These are phyloP conservation scores for Phytophthora kernoviae DNA, from an alignment of 352 stramenopile species.

Conservation along the genomic window DNA sequence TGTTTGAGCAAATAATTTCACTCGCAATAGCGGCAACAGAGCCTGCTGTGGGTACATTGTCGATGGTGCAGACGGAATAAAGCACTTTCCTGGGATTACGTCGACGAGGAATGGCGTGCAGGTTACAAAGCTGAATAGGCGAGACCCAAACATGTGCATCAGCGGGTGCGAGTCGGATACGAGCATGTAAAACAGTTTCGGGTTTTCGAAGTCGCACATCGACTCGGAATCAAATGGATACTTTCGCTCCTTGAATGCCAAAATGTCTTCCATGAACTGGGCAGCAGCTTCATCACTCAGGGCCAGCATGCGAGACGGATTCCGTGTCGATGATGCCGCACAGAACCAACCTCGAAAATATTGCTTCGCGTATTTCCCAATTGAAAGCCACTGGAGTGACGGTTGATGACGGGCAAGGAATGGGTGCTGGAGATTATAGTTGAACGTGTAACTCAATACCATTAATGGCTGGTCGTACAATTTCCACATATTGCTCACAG, in stretches of 20 bases:
- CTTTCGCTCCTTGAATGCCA: slow-evolving; percentile 79
- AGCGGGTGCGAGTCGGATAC: slow-evolving; percentile 77
- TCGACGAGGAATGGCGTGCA: slow-evolving; percentile 49
- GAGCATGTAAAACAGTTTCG: slow-evolving; percentile 74
- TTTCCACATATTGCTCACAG: slow-evolving; percentile 73
- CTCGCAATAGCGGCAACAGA: slow-evolving; percentile 53
- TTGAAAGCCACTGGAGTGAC: slow-evolving; percentile 71
- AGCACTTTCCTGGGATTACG: slow-evolving; percentile 50
- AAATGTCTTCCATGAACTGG: slow-evolving; percentile 75
- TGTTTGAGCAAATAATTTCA: slow-evolving; percentile 53
- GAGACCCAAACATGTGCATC: slow-evolving; percentile 76
- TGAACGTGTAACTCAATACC: slow-evolving; percentile 72
- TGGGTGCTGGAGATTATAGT: slow-evolving; percentile 70
- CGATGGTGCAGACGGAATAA: slow-evolving; percentile 58
- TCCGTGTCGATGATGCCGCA: slow-evolving; percentile 27
- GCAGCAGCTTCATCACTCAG: slow-evolving; percentile 62
- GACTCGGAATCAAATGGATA: slow-evolving; percentile 77
- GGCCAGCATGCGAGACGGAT: slow-evolving; percentile 29
- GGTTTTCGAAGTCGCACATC: slow-evolving; percentile 80
- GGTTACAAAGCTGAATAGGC: slow-evolving; percentile 76
- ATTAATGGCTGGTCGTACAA: slow-evolving; percentile 78
- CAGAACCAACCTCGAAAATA: slow-evolving; percentile 81
- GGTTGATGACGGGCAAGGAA: slow-evolving; percentile 54
- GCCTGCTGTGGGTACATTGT: slow-evolving; percentile 33
- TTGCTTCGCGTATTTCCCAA: slow-evolving; percentile 79